phyloP scores from a whole-genome alignment of 2,329 filamentous ascomycete species.

The Teratosphaeriaceae sp. region DNA sequence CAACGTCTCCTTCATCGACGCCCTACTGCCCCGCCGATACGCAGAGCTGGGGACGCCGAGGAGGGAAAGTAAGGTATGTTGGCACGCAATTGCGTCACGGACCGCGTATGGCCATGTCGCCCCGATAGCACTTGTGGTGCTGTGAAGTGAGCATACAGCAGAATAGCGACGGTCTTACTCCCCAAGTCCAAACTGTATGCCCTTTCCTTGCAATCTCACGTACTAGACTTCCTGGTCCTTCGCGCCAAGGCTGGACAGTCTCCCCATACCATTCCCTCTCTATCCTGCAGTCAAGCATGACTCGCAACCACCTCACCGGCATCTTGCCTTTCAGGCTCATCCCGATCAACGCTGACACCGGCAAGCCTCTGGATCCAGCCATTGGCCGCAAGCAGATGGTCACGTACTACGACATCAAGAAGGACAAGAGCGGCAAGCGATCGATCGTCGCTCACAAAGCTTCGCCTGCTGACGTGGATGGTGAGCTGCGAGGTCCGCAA shows the following conservation, averaged over 20 bases:
- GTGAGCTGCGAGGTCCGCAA: no score
- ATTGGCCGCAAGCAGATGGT: constrained; percentile 12
- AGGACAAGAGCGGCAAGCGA: constrained; percentile 19
- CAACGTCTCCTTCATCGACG: constrained; percentile 25
- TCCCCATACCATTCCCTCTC: not conserved
- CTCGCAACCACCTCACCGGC: constrained; percentile 3
- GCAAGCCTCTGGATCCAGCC: constrained; percentile 18
- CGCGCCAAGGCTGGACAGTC: no score
- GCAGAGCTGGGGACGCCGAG: constrained; percentile 4
- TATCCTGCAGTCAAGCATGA: not conserved
- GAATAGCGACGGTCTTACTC: no score
- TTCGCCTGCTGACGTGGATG: not conserved
- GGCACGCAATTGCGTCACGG: constrained; percentile 2
- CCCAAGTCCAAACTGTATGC: no score
- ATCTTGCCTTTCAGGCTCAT: constrained; percentile 14
- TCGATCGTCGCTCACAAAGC: constrained; percentile 17
- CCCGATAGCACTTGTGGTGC: no score
- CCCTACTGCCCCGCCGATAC: constrained; percentile 19
- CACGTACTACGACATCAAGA: constrained; percentile 22
- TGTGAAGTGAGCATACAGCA: no score
- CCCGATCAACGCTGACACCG: constrained; percentile 24
- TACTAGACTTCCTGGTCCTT: no score
- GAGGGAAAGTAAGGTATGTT: constrained; percentile 14
- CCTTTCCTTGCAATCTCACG: no score
- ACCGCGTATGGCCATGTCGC: constrained; percentile 22